Evolutionary conservation across 768 basidiomycete genomes (phyloP), one percentile per base, ranked within the genome.

Genomic region (Albatrellus ellisii): DNA sequence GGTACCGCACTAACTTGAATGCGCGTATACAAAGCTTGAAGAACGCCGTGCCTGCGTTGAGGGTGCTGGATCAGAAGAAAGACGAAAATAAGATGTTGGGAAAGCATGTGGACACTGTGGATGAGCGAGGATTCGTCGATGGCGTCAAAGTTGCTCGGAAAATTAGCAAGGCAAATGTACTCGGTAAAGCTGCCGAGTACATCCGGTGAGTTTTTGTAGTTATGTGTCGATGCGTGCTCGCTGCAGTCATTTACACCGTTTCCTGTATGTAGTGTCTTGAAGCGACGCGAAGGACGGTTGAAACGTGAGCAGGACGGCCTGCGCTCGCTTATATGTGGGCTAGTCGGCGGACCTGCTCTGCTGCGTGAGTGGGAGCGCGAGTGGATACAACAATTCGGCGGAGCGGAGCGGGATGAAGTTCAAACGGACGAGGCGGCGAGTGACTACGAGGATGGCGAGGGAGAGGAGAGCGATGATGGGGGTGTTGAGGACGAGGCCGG

Each of bases 111-210:
- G 79, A 82, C 50, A 63, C 73, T 2, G 74, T 85, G n/a, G 86
- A 90, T 46, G 76, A 79, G 27, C 72, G 86, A 3, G 89, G 89
- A 3, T 89, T 80, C 50, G 80, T 90, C 2, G 89, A 92, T 52
- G 89, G 89, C n/a, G 85, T 92, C 55, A 84, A 83, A 57, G 81
- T 89, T 8, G 89, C 89, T 6, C 70, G 87, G 45, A 92, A 90
- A 61, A 85, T 85, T 58, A 84, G 80, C 61, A 92, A 92, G 55
- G 87, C 87, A 2, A 88, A 86, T 44, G 84, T 92, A 4, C 70
- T 92, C 8, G 86, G 82, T 26, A 92, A 91, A 48, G 87, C 87
- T 0, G 83, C 85, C 8, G 89, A 92, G 58, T 92, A 92, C 56
- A 92, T 92, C 47, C 62, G 66, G 70, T 79, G 45, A 46, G 65